phyloP scores from a whole-genome alignment of 1,284 basidiomycete genomes.

The Testicularia cyperi region DNA sequence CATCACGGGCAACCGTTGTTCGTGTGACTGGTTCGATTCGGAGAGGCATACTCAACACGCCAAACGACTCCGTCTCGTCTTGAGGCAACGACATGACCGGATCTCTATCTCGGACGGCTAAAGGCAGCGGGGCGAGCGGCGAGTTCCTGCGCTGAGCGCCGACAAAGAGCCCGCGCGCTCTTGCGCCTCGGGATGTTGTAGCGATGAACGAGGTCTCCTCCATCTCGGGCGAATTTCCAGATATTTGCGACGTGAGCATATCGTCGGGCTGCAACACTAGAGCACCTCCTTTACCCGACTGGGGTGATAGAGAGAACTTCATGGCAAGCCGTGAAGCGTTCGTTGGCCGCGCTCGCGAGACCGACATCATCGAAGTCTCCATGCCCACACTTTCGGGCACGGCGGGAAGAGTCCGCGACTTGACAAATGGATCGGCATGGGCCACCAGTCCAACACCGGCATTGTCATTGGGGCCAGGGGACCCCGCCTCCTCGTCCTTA shows the following conservation, averaged over 20 bases:
- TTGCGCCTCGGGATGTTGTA: too few species aligned
- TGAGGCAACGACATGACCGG: constrained; percentile 28
- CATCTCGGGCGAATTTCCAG: constrained; percentile 7
- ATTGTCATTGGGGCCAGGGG: too few species aligned
- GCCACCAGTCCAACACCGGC: too few species aligned
- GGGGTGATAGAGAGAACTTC: constrained; percentile 19
- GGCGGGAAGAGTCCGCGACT: constrained; percentile 38
- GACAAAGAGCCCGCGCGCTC: too few species aligned
- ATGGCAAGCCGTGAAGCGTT: constrained; percentile 12
- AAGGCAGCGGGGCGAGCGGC: too few species aligned
- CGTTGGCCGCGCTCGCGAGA: constrained; percentile 1
- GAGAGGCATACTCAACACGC: too few species aligned
- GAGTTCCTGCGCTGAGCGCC: too few species aligned
- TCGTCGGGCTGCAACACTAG: constrained; percentile 26
- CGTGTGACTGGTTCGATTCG: too few species aligned
- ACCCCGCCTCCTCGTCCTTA: too few species aligned
- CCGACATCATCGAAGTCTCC: constrained; percentile 23
- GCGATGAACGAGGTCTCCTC: constrained; percentile 4
- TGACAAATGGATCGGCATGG: constrained; percentile 5
- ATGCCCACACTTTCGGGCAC: constrained; percentile 48
- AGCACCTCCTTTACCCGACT: constrained; percentile 7
- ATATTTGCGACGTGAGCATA: constrained; percentile 7
- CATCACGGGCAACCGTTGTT: background rate
- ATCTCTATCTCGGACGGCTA: constrained; percentile 15
- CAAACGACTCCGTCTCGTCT: constrained; percentile 32